phyloP scores from a whole-genome alignment of 257 asterid species.

The Solanum arcanum region DNA sequence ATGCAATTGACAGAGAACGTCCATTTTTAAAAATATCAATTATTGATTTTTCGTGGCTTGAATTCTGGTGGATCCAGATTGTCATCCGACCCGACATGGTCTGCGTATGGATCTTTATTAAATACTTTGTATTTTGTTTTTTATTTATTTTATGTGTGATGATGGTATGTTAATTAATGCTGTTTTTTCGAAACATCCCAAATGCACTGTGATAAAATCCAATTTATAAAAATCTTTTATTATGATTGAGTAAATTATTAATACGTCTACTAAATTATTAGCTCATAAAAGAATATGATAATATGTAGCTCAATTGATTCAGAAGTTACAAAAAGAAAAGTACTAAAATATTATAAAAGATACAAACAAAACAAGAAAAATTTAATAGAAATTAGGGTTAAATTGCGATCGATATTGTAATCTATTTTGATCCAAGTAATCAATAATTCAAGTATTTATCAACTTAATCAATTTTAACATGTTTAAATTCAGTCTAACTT shows the following conservation, averaged over 20 bases:
- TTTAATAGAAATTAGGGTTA: neutral
- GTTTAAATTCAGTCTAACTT: neutral
- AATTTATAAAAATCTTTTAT: too few relatives aligned
- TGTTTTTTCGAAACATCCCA: neutral
- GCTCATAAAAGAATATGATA: neutral
- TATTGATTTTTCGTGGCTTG: neutral
- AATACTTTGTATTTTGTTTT: too few relatives aligned
- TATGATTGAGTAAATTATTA: neutral
- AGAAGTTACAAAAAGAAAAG: too few relatives aligned
- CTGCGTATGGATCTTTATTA: neutral
- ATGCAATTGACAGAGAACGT: neutral
- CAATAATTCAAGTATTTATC: too few relatives aligned
- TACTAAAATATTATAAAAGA: too few relatives aligned
- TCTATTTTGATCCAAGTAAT: too few relatives aligned
- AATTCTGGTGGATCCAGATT: neutral
- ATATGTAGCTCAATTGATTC: neutral
- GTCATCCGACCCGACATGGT: neutral
- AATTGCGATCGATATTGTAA: fast-evolving
- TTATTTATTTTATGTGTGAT: neutral
- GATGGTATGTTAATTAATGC: neutral
- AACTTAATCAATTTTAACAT: too few relatives aligned
- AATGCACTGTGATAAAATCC: neutral
- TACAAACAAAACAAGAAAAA: too few relatives aligned
- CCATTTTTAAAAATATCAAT: neutral
- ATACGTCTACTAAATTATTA: neutral